Evolutionary conservation across 129 eudicot species (phyloP).

Genomic region (Calendula officinalis): DNA sequence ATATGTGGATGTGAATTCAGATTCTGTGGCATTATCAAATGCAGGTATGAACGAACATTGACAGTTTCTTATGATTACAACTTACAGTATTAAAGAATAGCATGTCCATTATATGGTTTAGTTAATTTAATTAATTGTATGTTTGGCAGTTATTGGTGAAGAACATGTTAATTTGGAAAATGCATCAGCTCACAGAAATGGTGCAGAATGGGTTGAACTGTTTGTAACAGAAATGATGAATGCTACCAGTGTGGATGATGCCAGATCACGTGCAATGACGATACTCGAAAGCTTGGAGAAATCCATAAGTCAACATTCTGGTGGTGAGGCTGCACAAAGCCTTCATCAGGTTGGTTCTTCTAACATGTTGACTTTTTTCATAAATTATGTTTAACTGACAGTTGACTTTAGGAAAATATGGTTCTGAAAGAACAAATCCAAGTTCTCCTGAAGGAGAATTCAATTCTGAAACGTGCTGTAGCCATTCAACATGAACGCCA

Average conservation of each 20-base stretch:
- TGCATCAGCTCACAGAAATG: slow-evolving; percentile 38
- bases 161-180: slow-evolving; percentile 30
- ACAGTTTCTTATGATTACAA: slow-evolving; percentile 16
- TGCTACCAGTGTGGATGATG: slow-evolving; percentile 81
- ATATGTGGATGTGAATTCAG: slow-evolving; percentile 37
- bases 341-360: slow-evolving; percentile 48
- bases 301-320: slow-evolving; percentile 43
- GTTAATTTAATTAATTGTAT: slow-evolving; percentile 16
- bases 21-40: slow-evolving; percentile 34
- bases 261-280: slow-evolving; percentile 72
- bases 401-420: slow-evolving; percentile 47
- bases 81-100: neutral
- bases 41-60: slow-evolving; percentile 33
- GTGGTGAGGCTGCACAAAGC: neutral
- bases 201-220: slow-evolving; percentile 87
- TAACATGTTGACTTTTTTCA: neutral
- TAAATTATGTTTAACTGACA: neutral
- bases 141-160: slow-evolving; percentile 35
- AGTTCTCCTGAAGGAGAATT: slow-evolving; percentile 54
- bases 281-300: slow-evolving; percentile 74
- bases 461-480: slow-evolving; percentile 79
- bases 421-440: slow-evolving; percentile 70
- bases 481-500: slow-evolving; percentile 79
- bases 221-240: slow-evolving; percentile 72
- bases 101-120: no score